A percentile compares a stretch with the other conserved stretches of the same genome.
These are phyloP conservation scores for Metschnikowia borealis DNA, from an alignment of 805 yeast species.

Conservation along the genomic window DNA sequence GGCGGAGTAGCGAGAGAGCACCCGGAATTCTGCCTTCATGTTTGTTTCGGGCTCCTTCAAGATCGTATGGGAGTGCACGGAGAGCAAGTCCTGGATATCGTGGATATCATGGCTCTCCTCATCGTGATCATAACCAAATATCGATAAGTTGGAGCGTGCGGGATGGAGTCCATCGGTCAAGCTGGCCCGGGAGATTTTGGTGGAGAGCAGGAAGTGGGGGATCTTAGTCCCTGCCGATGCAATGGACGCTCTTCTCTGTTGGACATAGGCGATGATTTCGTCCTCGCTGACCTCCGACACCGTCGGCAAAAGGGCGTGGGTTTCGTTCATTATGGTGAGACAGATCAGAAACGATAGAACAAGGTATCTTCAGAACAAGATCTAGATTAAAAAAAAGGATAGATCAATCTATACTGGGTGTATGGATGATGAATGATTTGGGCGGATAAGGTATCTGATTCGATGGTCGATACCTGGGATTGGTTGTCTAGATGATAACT, in stretches of 20 bases:
- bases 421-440: too few relatives aligned
- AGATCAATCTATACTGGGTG: too few relatives aligned
- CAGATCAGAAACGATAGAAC: too few relatives aligned
- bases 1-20: constrained; percentile 39
- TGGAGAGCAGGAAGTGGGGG: constrained; percentile 15
- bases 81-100: constrained; percentile 23
- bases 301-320: constrained; percentile 8
- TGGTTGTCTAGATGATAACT: too few relatives aligned
- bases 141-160: constrained; percentile 10
- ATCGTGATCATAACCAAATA: neutral
- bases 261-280: constrained; percentile 37
- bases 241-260: constrained; percentile 37
- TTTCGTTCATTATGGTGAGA: neutral
- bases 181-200: constrained; percentile 16
- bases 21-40: constrained; percentile 34
- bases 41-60: constrained; percentile 42
- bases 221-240: constrained; percentile 27
- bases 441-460: too few relatives aligned
- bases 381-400: too few relatives aligned
- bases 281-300: constrained; percentile 26
- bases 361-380: too few relatives aligned
- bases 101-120: neutral
- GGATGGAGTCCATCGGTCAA: constrained; percentile 14
- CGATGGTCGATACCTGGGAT: too few relatives aligned
- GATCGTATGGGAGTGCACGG: constrained; percentile 18